Base-by-base conservation (phyloP, 305 asterid species). In the Striga hermonthica region DNA sequence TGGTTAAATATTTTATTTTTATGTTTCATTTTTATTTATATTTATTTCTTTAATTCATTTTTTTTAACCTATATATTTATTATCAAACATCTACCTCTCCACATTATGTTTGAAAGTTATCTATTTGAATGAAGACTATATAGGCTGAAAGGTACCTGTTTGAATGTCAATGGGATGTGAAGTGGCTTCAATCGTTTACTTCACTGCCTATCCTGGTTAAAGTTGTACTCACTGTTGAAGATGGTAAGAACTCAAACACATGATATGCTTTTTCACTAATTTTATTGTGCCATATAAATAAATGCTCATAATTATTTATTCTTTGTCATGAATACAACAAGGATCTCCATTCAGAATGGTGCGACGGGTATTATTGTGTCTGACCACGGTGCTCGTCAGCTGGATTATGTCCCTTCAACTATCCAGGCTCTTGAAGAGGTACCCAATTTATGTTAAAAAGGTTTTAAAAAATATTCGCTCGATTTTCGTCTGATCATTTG, bases 311-410 rank as follows among this genome's bases (percentile, higher is more conserved):
- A 9, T 28, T 28, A 0, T 22, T 31, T 55, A 58, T 57, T 71
- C 49, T 55, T 43, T 14, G 56, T 41, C 58, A 50, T 34, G 57
- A 40, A 50, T 72, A 66, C 86, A 88, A 93, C 97, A 57, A 88
- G 89, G 76, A 61, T 90, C 41, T 84, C 97, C 37, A 65, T 90
- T 78, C 91, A 90, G 82, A 78, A 39, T 65, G 95, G 96, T 67
- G 96, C 85, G 34, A 88, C 91, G 57, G 97, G 96, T 45, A 88
- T 90, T 66, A 90, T 90, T 52, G 96, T 90, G 12, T 90, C 97
- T 71, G 88, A 90, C 66, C 97, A 90, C 6, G 97, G 97, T 9
- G 97, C 97, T 78, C 95, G 97, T 61, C 97, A 90, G 74, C 96
- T 90, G 41, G 97, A 90, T 70, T 90, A 88, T 59, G 97, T 88